Conservation (phyloP, 306 rosid species). For the Senna siamea region DNA sequence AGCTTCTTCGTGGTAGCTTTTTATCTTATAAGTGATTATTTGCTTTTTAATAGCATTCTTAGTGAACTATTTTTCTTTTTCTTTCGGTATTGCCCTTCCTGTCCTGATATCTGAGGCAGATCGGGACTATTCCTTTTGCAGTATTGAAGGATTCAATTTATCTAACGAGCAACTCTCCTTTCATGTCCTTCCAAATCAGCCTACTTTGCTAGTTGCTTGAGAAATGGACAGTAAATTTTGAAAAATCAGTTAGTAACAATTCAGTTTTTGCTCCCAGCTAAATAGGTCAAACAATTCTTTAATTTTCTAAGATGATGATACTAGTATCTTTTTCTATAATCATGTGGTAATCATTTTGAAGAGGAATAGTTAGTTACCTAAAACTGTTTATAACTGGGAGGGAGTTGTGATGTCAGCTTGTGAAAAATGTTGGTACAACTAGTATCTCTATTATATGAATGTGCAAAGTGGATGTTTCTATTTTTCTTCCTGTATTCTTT, state of each 20-base stretch:
- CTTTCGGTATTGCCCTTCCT: not conserved
- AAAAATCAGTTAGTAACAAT: not conserved
- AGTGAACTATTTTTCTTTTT: not conserved
- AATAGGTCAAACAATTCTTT: not conserved
- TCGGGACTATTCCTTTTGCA: not conserved
- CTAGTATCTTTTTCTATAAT: not conserved
- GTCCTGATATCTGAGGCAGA: not conserved
- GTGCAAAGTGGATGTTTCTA: not conserved
- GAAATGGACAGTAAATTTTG: not conserved
- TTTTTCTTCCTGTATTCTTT: not conserved
- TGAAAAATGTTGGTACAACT: not conserved
- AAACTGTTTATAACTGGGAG: too few species aligned
- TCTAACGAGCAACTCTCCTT: not conserved
- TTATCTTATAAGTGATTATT: not conserved
- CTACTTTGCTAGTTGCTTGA: not conserved
- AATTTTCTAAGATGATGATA: not conserved
- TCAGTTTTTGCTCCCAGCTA: not conserved
- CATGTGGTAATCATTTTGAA: too few species aligned
- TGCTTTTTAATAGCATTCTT: not conserved
- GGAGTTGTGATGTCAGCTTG: not conserved
- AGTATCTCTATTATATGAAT: not conserved
- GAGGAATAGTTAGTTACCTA: too few species aligned
- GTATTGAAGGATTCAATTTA: not conserved
- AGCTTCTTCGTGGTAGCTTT: not conserved
- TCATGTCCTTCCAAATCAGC: too few species aligned